Conservation (phyloP, 257 asterid genomes). For the Solanum habrochaites region DNA sequence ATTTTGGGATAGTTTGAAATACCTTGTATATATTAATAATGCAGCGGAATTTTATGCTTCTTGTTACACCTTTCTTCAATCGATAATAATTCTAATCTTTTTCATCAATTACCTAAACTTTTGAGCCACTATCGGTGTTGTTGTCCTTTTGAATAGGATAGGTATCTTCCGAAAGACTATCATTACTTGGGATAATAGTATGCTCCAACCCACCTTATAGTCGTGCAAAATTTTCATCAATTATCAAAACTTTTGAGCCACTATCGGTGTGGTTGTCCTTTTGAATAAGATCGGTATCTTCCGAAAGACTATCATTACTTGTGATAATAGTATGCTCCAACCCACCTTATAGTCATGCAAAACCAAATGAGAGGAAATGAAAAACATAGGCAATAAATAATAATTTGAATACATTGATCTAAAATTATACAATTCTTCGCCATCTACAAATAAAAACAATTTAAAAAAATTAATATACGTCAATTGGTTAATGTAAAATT, state of each 20-base stretch:
- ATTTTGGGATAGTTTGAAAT: not conserved
- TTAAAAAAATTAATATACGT: too few relatives aligned
- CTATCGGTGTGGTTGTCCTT: too few relatives aligned
- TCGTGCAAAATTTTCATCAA: not conserved
- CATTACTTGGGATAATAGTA: not conserved
- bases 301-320: not conserved
- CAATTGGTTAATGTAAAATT: too few relatives aligned
- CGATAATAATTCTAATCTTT: not conserved
- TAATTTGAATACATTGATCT: too few relatives aligned
- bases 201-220: not conserved
- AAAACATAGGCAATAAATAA: too few relatives aligned
- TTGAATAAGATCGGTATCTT: too few relatives aligned
- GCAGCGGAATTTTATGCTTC: not conserved
- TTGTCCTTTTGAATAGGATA: too few relatives aligned
- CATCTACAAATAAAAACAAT: too few relatives aligned
- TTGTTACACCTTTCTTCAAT: not conserved
- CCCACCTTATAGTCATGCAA: not conserved
- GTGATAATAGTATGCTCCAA: not conserved
- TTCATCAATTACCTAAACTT: not conserved
- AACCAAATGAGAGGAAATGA: not conserved
- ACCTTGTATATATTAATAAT: not conserved
- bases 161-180: too few relatives aligned
- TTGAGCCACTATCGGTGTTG: not conserved
- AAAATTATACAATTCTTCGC: too few relatives aligned
- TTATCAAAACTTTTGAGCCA: not conserved